Evolutionary conservation across 257 asterid genomes (phyloP).

Genomic region (Solanum gandarillasii): DNA sequence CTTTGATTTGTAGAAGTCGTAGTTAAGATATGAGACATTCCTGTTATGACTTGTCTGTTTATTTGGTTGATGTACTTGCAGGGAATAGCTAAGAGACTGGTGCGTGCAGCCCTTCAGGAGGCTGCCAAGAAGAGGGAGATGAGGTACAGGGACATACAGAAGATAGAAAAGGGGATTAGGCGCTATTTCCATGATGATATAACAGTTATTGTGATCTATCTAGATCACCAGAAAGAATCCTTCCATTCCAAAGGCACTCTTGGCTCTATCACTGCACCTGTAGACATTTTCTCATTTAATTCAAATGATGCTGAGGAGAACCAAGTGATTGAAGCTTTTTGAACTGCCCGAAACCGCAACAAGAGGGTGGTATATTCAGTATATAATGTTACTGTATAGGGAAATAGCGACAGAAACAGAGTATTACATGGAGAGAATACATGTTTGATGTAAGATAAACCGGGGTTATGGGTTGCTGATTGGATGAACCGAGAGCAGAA

Average conservation of each 20-base stretch:
- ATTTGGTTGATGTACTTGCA: conserved; percentile 13
- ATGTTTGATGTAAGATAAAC: background rate
- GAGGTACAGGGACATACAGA: conserved; percentile 61
- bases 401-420: background rate
- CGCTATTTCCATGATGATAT: conserved; percentile 95
- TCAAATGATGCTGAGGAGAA: conserved; percentile 36
- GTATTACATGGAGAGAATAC: background rate
- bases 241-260: conserved; percentile 14
- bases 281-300: conserved; percentile 60
- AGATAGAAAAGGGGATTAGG: conserved; percentile 78
- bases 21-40: background rate
- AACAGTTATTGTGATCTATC: conserved; percentile 69
- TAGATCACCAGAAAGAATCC: conserved; percentile 35
- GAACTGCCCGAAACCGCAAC: background rate
- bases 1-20: background rate
- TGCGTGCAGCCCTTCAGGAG: conserved; percentile 75
- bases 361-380: background rate
- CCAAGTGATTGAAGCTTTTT: conserved; percentile 23
- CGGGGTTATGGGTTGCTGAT: background rate
- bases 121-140: conserved; percentile 93
- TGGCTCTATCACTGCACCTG: conserved; percentile 50
- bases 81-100: conserved; percentile 93
- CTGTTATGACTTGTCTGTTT: background rate
- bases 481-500: background rate
- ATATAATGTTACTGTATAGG: background rate